Conservation (phyloP, 2,329 filamentous ascomycete species). For the Aureobasidium vineae region DNA sequence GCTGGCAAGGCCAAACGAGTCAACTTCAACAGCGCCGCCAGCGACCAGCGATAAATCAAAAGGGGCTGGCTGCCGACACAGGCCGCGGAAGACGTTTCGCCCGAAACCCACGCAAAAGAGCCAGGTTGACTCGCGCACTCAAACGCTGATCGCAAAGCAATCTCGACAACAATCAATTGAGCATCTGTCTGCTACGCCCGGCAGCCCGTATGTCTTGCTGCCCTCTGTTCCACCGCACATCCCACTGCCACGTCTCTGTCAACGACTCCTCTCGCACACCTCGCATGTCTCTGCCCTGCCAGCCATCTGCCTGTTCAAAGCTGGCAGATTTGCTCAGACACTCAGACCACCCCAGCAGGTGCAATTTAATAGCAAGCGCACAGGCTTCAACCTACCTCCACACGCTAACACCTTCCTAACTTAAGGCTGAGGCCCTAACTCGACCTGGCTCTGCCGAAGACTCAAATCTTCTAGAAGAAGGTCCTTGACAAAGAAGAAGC, state of each 20-base stretch:
- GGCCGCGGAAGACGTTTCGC: conserved; percentile 20
- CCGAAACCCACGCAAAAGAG: conserved; percentile 1
- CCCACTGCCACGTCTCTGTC: neutral
- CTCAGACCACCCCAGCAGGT: conserved; percentile 25
- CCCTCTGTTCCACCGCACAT: neutral
- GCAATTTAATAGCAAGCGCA: conserved; percentile 15
- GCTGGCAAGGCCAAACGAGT: conserved; percentile 7
- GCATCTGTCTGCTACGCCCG: conserved; percentile 22
- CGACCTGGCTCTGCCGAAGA: conserved; percentile 13
- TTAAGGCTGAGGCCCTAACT: conserved; percentile 26
- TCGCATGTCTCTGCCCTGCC: neutral
- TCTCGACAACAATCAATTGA: conserved; percentile 8
- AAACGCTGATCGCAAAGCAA: conserved; percentile 13
- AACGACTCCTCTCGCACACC: neutral
- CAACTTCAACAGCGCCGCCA: conserved; percentile 14
- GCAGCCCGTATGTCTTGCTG: neutral
- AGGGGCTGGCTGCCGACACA: conserved; percentile 21
- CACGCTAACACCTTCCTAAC: conserved; percentile 22
- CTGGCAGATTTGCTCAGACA: conserved; percentile 8
- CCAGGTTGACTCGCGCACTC: conserved; percentile 17
- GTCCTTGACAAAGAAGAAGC: neutral
- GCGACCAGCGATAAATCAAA: neutral
- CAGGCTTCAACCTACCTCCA: conserved; percentile 22
- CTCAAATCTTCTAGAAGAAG: conserved; percentile 19
- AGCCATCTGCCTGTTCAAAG: neutral